Percentiles rank a stretch among this genome's conserved stretches.
Conservation (phyloP, 805 yeast species). For the Ascoidea asiatica region DNA sequence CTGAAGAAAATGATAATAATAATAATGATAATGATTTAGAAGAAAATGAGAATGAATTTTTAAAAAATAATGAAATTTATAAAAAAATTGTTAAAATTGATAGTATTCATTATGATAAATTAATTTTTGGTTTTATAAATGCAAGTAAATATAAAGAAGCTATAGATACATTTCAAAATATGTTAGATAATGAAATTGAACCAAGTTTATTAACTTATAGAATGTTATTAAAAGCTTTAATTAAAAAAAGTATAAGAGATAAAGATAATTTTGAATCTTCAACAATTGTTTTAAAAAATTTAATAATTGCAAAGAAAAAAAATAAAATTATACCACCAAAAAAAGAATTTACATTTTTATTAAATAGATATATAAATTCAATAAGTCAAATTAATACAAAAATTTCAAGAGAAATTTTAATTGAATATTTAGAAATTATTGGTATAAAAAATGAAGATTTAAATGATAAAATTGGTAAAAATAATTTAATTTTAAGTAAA, state of each 20-base stretch:
- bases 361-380: too few species aligned
- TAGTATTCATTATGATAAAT: not conserved
- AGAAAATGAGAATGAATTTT: too few species aligned
- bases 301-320: not conserved
- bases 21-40: too few species aligned
- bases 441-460: not conserved
- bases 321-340: too few species aligned
- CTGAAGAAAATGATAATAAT: too few species aligned
- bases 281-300: not conserved
- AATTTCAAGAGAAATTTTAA: too few species aligned
- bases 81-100: not conserved
- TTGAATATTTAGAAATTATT: too few species aligned
- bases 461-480: not conserved
- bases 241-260: too few species aligned
- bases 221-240: too few species aligned
- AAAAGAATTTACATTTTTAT: too few species aligned
- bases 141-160: not conserved
- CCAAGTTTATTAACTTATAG: not conserved
- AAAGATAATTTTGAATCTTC: not conserved
- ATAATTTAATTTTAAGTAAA: not conserved
- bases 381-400: too few species aligned
- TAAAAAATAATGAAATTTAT: too few species aligned
- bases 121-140: not conserved
- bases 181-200: not conserved
- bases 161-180: not conserved